Evolutionary conservation across 129 eudicot species (phyloP), one percentile per base, ranked within the genome.

Genomic region (Artemisia annua): DNA sequence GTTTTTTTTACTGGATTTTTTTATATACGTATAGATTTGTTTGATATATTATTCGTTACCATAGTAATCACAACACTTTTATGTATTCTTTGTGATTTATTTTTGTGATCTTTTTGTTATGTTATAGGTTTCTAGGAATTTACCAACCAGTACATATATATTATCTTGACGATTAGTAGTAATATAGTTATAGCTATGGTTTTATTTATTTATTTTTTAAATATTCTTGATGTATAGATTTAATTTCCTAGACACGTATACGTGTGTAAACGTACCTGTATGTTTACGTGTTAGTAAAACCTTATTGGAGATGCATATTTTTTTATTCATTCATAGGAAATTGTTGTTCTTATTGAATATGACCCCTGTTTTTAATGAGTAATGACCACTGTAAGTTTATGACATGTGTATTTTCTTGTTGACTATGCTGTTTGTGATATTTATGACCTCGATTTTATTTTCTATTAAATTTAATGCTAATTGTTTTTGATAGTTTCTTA

Each of bases 401-500:
- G 46, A 39, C 46, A 39, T 39, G 46, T 39, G 46, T 7, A 7
- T 39, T 8, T 39, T 39, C 64, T 59, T 53, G 66, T 43, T 71
- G 43, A 20, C n/a, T 18, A 71, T 9, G 66, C 46, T 24, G 13
- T n/a, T 17, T 68, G 26, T 50, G 48, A 49, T 68, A 55, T 19
- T 59, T 49, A 56, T 60, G 20, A 26, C n/a, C 28, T 74, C 19
- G 11, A 62, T 78, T 76, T 61, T 60, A 50, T 68, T 32, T 15
- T 35, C 9, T 5, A 6, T 5, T 35, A 5, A 35, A 35, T 35
- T 35, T 35, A 35, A 35, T 35, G 9, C 8, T 35, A 35, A 35
- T 35, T 35, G 1, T 6, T 35, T 35, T 35, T 9, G 7, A 35
- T 35, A 35, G 43, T 35, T 35, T 35, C 7, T 35, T 35, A 35